Conservation (phyloP, 2,329 filamentous ascomycete species). For the Knufia petricola region DNA sequence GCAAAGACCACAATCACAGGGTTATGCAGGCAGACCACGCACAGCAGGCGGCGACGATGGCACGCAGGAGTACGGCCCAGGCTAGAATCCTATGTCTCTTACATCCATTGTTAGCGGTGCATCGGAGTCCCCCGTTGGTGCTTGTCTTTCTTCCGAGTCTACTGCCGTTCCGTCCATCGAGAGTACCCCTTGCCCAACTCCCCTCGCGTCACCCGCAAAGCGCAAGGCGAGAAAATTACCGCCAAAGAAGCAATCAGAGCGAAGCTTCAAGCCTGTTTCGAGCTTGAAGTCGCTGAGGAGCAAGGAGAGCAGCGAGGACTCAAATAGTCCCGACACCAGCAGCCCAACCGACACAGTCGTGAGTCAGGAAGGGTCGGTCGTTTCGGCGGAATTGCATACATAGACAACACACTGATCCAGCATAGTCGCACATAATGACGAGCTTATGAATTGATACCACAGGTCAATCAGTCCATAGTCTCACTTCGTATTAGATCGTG, state of each 20-base stretch:
- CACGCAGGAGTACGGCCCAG: conserved; percentile 20
- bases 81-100: conserved; percentile 11
- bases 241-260: too few relatives aligned
- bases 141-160: neutral
- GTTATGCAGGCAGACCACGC: conserved; percentile 14
- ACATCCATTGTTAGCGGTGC: neutral
- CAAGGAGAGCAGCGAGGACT: neutral
- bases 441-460: neutral
- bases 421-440: neutral
- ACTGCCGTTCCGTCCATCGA: neutral
- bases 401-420: neutral
- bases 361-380: neutral
- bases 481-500: neutral
- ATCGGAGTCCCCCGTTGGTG: neutral
- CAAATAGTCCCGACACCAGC: neutral
- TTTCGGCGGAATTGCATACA: neutral
- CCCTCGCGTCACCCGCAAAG: too few relatives aligned
- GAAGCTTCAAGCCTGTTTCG: too few relatives aligned
- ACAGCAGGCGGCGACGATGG: conserved; percentile 7
- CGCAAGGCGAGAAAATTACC: too few relatives aligned
- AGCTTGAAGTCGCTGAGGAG: neutral
- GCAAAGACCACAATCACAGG: conserved; percentile 21
- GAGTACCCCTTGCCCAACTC: too few relatives aligned
- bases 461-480: neutral
- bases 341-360: neutral